Percentiles rank a stretch among this genome's conserved stretches.
phyloP scores from a whole-genome alignment of 148 eudicot species.

The Heliamphora exappendiculata region DNA sequence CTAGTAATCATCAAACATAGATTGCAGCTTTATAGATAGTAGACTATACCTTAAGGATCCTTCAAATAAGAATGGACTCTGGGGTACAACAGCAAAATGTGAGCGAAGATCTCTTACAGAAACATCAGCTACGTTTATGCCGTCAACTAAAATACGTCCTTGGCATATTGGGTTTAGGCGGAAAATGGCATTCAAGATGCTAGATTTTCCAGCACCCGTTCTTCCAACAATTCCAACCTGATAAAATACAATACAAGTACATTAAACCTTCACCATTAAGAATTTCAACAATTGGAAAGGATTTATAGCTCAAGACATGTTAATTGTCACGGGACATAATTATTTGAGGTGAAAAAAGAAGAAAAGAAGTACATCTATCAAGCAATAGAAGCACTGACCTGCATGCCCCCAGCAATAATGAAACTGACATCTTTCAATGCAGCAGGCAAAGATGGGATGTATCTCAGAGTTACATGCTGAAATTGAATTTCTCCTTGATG shows the following conservation, averaged over 20 bases:
- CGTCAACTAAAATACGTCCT: constrained; percentile 71
- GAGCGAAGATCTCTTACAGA: constrained; percentile 69
- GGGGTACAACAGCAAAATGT: constrained; percentile 78
- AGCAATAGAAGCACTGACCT: constrained; percentile 31
- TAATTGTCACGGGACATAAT: background rate
- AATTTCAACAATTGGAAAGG: background rate
- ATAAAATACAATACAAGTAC: constrained; percentile 1
- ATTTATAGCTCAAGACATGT: background rate
- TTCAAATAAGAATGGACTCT: constrained; percentile 87
- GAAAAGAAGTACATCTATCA: background rate
- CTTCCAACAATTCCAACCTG: constrained; percentile 95
- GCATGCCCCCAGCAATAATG: constrained; percentile 64
- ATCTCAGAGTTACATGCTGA: constrained; percentile 73
- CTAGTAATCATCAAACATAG: background rate
- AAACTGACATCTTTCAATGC: constrained; percentile 62
- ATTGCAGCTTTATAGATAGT: background rate
- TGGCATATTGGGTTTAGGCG: constrained; percentile 65
- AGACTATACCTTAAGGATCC: constrained; percentile 77
- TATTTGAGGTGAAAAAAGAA: background rate
- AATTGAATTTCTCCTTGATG: constrained; percentile 64
- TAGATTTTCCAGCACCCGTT: constrained; percentile 99
- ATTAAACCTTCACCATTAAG: background rate
- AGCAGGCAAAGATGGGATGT: constrained; percentile 79
- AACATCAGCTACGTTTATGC: constrained; percentile 42
- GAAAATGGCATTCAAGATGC: constrained; percentile 82